phyloP scores from a whole-genome alignment of 2,329 filamentous ascomycete genomes.

The Ceratocystis cubensis region DNA sequence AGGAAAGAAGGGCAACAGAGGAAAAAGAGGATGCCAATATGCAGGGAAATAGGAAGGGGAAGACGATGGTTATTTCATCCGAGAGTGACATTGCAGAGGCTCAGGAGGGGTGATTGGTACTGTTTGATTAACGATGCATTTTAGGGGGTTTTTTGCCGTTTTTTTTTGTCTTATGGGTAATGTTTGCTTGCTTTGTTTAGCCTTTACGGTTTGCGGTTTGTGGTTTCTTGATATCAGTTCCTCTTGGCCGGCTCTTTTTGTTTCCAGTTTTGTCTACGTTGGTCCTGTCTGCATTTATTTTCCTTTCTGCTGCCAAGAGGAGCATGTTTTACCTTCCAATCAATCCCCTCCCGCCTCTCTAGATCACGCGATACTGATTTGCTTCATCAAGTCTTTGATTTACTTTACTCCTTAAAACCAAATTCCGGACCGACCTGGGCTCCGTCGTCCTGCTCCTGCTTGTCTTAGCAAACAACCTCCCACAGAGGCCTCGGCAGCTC shows the following conservation, averaged over 20 bases:
- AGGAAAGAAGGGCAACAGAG: not conserved
- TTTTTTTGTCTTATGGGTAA: not conserved
- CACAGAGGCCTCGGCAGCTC: constrained; percentile 50
- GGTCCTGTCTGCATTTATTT: not conserved
- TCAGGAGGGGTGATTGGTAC: not conserved
- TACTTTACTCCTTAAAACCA: too few relatives aligned
- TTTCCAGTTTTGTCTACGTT: not conserved
- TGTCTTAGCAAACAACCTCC: constrained; percentile 42
- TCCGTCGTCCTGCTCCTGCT: not conserved
- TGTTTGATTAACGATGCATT: not conserved
- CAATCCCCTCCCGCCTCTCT: not conserved
- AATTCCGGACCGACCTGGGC: too few relatives aligned
- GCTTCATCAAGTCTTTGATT: too few relatives aligned
- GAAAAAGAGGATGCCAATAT: too few relatives aligned
- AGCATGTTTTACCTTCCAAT: constrained; percentile 12
- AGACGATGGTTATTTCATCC: not conserved
- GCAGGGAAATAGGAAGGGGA: not conserved
- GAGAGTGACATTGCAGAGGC: constrained; percentile 6
- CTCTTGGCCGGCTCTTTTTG: not conserved
- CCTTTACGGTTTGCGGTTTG: constrained; percentile 6
- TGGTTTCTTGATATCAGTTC: constrained; percentile 17
- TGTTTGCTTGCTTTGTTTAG: constrained; percentile 1
- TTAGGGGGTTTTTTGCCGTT: constrained; percentile 5
- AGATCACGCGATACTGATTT: too few relatives aligned
- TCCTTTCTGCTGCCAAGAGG: not conserved